Evolutionary conservation across 2,329 filamentous ascomycete species (phyloP).

Genomic region (Aureobasidium mangrovei): DNA sequence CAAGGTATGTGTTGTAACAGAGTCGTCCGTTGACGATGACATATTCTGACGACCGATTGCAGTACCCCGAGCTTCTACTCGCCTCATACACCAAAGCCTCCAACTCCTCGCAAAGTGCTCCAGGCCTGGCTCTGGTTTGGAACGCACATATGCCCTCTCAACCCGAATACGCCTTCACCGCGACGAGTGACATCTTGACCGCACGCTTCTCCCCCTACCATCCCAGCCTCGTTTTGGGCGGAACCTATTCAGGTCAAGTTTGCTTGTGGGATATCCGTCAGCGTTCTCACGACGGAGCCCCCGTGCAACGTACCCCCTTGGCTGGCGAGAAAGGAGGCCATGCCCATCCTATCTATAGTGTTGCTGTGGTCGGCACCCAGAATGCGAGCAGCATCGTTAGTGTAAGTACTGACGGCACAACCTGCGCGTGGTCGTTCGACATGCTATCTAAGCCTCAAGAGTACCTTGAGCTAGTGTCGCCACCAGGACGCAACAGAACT

Average conservation of each 20-base stretch:
- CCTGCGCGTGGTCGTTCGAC: constrained; percentile 95
- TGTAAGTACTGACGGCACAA: constrained; percentile 89
- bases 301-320: constrained; percentile 91
- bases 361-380: constrained; percentile 93
- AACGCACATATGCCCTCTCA: constrained; percentile 90
- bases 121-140: constrained; percentile 92
- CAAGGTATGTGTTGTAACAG: constrained; percentile 45
- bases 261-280: constrained; percentile 88
- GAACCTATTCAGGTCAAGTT: constrained; percentile 93
- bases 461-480: constrained; percentile 77
- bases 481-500: constrained; percentile 58
- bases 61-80: constrained; percentile 82
- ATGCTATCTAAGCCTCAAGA: constrained; percentile 97
- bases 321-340: constrained; percentile 74
- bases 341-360: constrained; percentile 90
- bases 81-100: constrained; percentile 84
- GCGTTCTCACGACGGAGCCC: constrained; percentile 55
- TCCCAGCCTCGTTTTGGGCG: constrained; percentile 89
- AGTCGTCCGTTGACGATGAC: background rate
- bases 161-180: constrained; percentile 93
- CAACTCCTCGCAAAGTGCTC: constrained; percentile 68
- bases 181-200: constrained; percentile 87
- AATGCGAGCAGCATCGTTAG: constrained; percentile 99
- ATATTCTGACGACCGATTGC: background rate
- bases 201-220: constrained; percentile 99